These are phyloP conservation scores for Backusella mclennaniae DNA, from an alignment of 192 early-diverging fungal species.

Conservation along the genomic window DNA sequence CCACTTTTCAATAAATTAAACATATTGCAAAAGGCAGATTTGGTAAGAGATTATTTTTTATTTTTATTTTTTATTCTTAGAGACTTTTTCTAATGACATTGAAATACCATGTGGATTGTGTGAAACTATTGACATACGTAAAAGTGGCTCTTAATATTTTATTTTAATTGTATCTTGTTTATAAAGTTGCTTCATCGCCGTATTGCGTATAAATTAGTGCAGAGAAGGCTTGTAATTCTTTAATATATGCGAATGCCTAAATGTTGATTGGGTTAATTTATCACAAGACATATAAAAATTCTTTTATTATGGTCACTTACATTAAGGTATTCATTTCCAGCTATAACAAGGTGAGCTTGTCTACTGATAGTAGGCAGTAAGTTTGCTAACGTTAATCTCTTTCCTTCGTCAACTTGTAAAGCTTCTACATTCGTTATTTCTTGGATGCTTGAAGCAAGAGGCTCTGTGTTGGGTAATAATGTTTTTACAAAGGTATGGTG, in stretches of 20 bases:
- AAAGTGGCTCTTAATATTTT: not conserved
- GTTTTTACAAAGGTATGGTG: slow-evolving; percentile 37
- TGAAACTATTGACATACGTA: no score
- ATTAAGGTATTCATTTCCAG: slow-evolving; percentile 74
- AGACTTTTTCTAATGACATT: no score
- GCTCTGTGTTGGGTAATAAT: slow-evolving; percentile 28
- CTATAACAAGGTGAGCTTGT: slow-evolving; percentile 70
- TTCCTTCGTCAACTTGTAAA: slow-evolving; percentile 27
- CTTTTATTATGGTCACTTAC: slow-evolving; percentile 17
- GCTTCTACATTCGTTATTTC: slow-evolving; percentile 57
- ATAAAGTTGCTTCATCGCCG: slow-evolving; percentile 29
- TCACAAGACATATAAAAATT: no score
- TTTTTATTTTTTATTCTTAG: no score
- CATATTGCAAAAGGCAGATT: no score
- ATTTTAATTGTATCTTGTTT: not conserved
- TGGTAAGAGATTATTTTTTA: no score
- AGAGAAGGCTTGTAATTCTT: slow-evolving; percentile 75
- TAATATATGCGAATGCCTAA: slow-evolving; percentile 62
- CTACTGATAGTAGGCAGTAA: slow-evolving; percentile 66
- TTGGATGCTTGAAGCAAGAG: slow-evolving; percentile 34
- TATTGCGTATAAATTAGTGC: slow-evolving; percentile 76
- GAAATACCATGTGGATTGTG: no score
- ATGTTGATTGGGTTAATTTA: not conserved
- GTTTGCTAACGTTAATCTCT: slow-evolving; percentile 57
- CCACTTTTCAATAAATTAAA: no score